Evolutionary conservation across 2,329 filamentous ascomycete genomes (phyloP).

Genomic region (Trichoderma arundinaceum): DNA sequence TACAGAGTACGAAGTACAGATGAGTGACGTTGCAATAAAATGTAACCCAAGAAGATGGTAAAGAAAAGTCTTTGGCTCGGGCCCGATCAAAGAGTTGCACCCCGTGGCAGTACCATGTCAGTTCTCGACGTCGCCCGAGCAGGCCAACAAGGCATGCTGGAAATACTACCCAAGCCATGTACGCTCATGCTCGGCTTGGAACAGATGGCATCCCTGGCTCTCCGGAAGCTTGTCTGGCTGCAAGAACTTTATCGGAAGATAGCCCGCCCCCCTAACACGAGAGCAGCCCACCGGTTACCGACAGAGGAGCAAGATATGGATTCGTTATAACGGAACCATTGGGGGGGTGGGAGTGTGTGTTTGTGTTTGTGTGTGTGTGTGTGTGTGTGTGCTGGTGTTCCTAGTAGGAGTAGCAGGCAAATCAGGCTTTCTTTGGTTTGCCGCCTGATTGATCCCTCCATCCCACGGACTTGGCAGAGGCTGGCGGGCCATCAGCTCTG

Average conservation of each 20-base stretch:
- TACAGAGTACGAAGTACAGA: too few relatives aligned
- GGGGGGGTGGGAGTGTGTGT: too few relatives aligned
- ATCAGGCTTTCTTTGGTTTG: not conserved
- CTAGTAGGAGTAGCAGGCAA: not conserved
- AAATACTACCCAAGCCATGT: too few relatives aligned
- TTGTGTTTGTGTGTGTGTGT: too few relatives aligned
- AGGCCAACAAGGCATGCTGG: too few relatives aligned
- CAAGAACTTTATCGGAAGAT: constrained; percentile 26
- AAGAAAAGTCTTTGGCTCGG: too few relatives aligned
- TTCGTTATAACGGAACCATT: too few relatives aligned
- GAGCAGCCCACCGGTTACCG: not conserved
- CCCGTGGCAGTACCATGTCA: too few relatives aligned
- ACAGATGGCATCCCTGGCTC: not conserved
- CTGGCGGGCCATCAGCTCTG: not conserved
- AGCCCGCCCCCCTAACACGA: not conserved
- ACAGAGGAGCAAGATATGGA: not conserved
- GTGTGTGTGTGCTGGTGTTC: not conserved
- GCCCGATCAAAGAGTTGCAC: too few relatives aligned
- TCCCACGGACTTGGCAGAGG: not conserved
- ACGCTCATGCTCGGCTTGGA: not conserved
- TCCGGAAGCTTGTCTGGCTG: constrained; percentile 10
- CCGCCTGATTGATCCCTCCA: not conserved
- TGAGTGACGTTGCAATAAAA: too few relatives aligned
- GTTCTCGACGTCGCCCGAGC: too few relatives aligned
- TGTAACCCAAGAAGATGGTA: too few relatives aligned